These are phyloP conservation scores for Lodderomyces elongisporus DNA, from an alignment of 1,139 yeast genomes.

Conservation along the genomic window DNA sequence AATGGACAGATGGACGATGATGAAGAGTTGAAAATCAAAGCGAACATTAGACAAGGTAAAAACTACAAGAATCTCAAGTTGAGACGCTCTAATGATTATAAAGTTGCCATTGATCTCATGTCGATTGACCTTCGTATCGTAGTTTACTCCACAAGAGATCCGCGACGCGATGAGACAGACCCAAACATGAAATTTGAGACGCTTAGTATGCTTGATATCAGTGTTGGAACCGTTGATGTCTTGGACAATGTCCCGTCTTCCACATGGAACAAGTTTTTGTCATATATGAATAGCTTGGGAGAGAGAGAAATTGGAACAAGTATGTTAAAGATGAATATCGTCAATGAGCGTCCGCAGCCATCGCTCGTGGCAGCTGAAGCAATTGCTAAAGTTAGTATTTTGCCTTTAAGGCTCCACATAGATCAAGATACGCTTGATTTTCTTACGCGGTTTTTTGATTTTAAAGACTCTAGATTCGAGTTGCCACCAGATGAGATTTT, in stretches of 20 bases:
- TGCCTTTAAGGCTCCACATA: slow-evolving; percentile 77
- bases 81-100: slow-evolving; percentile 61
- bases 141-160: slow-evolving; percentile 47
- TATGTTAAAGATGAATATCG: slow-evolving; percentile 53
- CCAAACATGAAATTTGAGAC: slow-evolving; percentile 35
- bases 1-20: slow-evolving; percentile 10
- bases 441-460: slow-evolving; percentile 70
- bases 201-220: slow-evolving; percentile 41
- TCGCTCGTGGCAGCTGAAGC: slow-evolving; percentile 67
- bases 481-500: slow-evolving; percentile 54
- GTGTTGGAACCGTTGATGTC: slow-evolving; percentile 53
- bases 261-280: slow-evolving; percentile 83
- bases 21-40: slow-evolving; percentile 12
- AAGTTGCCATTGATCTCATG: slow-evolving; percentile 53
- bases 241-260: slow-evolving; percentile 82
- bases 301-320: slow-evolving; percentile 66
- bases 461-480: slow-evolving; percentile 66
- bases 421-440: slow-evolving; percentile 94
- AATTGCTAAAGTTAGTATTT: slow-evolving; percentile 47
- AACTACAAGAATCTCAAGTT: slow-evolving; percentile 47
- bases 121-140: slow-evolving; percentile 46
- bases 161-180: slow-evolving; percentile 26
- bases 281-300: slow-evolving; percentile 63
- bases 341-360: slow-evolving; percentile 63
- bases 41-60: slow-evolving; percentile 21